phyloP scores from a whole-genome alignment of 352 stramenopile species.

The Globisporangium acanthophoron region DNA sequence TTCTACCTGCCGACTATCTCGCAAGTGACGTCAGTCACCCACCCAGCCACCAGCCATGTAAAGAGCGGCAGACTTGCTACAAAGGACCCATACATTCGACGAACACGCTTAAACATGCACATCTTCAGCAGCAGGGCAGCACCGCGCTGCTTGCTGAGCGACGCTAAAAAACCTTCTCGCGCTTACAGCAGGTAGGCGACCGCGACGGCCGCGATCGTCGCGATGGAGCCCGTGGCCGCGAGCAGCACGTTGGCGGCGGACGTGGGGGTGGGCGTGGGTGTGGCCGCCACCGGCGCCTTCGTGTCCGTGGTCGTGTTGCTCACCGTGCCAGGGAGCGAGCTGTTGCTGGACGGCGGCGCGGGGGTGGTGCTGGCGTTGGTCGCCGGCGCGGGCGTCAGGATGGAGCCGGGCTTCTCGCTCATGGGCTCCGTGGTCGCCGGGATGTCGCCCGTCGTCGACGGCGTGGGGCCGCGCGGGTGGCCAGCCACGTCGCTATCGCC shows the following conservation, averaged over 20 bases:
- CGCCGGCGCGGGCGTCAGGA: neutral
- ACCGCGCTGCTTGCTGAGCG: neutral
- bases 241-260: neutral
- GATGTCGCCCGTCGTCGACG: constrained; percentile 8
- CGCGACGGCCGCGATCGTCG: neutral
- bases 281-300: neutral
- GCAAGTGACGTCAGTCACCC: no score
- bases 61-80: no score
- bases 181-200: constrained; percentile 10
- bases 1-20: neutral
- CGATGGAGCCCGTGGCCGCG: neutral
- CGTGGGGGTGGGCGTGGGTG: constrained; percentile 1
- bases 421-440: constrained; percentile 4
- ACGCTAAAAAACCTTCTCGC: no score
- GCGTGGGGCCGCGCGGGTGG: constrained; percentile 14
- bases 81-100: no score
- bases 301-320: constrained; percentile 8
- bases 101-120: no score
- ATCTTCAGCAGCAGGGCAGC: no score
- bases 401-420: constrained; percentile 11
- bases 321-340: neutral
- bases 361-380: neutral
- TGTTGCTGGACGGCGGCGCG: no score
- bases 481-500: constrained; percentile 14
- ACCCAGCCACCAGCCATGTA: no score